These are phyloP conservation scores for Hyaloperonospora arabidopsidis DNA, from an alignment of 352 stramenopile species.

Conservation along the genomic window DNA sequence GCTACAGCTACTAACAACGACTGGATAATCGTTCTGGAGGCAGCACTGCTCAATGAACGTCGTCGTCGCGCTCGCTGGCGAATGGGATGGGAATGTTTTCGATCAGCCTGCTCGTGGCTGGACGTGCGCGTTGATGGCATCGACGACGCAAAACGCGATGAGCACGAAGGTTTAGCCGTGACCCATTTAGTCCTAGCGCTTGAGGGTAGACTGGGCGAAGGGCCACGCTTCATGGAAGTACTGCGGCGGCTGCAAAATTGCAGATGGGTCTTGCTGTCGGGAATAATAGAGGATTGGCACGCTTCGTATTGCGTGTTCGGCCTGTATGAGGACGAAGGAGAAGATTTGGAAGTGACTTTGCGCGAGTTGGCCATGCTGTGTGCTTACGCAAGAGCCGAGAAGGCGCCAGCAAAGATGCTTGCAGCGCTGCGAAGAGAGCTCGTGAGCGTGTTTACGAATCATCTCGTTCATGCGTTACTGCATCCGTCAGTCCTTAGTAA, in stretches of 20 bases:
- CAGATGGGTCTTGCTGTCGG: conserved; percentile 18
- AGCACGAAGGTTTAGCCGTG: conserved; percentile 21
- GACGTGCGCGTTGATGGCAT: conserved; percentile 33
- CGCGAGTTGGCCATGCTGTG: conserved; percentile 41
- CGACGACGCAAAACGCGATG: conserved; percentile 2
- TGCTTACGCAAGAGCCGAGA: conserved; percentile 31
- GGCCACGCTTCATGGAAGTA: conserved; percentile 29
- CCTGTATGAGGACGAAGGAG: conserved; percentile 4
- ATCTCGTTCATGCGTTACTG: conserved; percentile 39
- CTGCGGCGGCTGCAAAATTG: conserved; percentile 28
- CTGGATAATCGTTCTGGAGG: conserved; percentile 31
- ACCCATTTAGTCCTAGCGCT: conserved; percentile 46
- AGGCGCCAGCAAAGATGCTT: conserved; percentile 29
- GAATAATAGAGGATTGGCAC: conserved; percentile 46
- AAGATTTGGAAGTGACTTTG: conserved; percentile 21
- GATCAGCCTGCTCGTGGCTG: conserved; percentile 46
- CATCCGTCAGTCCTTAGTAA: conserved; percentile 6
- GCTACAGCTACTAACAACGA: conserved; percentile 2
- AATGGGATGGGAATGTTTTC: conserved; percentile 66
- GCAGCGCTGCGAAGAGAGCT: conserved; percentile 42
- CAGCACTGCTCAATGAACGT: conserved; percentile 25
- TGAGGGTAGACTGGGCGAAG: conserved; percentile 41
- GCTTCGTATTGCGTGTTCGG: conserved; percentile 14
- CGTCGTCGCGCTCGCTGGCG: conserved; percentile 32
- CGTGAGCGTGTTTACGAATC: conserved; percentile 31